Evolutionary conservation across 768 basidiomycete genomes (phyloP), one percentile per base, ranked within the genome.

Genomic region (Leccinum rimulosum): DNA sequence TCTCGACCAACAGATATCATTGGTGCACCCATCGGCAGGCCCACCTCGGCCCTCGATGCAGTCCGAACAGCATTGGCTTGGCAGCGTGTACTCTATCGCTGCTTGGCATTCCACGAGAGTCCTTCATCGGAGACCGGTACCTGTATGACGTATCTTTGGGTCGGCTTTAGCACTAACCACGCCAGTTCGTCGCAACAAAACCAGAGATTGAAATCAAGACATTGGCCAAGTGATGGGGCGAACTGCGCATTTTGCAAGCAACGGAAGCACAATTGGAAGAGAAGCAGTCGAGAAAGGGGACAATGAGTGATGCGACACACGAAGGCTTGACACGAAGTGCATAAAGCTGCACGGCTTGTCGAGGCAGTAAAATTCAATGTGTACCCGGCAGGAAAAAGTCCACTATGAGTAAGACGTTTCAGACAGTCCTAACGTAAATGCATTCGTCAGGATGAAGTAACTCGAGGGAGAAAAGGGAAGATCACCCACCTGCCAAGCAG

Each of bases 121-220:
- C 25, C 8, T 27, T 10, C 14, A 51, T 49, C 9, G 9, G 31
- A 31, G 31, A 31, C 31, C 8, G 31, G 31, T 31, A 31, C 8
- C 31, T 31, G 31, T 31, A 31, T 31, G 31, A 8, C 31, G 9
- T 40, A 0, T 60, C 52, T 35, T 36, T 64, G 2, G 68, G 68
- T 54, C 68, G 63, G 45, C 68, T 68, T 1, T 53, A 50, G 50
- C 68, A 70, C 68, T 68, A 22, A 22, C 22, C 22, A 70, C 3
- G 47, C 60, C 58, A 69, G 19, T 9, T 70, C 68, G 1, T 40
- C 9, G 17, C 9, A 5, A 50, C 68, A 70, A 52, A 60, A 65
- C 68, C 68, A 70, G 50, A 59, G 56, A 30, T 59, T 11, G 52
- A 61, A 70, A 12, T 52, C 17, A 17, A 66, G 68, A 38, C 68